These are phyloP conservation scores for Symbiodinium natans DNA, from an alignment of 73 alveolate species.

Conservation along the genomic window DNA sequence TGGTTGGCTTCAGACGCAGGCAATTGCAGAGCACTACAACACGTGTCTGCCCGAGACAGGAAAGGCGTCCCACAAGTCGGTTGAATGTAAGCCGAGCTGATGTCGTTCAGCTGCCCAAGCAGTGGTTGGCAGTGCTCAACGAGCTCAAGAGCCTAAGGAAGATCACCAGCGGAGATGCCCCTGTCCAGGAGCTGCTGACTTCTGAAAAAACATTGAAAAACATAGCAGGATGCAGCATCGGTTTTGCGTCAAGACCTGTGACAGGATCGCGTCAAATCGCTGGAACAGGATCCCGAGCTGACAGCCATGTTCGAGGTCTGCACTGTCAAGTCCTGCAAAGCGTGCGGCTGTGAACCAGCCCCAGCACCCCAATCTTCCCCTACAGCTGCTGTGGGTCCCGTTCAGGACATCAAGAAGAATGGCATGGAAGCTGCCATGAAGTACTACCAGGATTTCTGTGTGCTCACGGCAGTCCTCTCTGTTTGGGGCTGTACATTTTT, in stretches of 20 bases:
- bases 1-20: conserved; percentile 91
- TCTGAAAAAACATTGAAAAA: neutral
- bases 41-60: neutral
- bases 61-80: too few relatives aligned
- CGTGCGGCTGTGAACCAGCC: neutral
- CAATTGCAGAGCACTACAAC: conserved; percentile 92
- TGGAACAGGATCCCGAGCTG: conserved; percentile 77
- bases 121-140: too few relatives aligned
- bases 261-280: conserved; percentile 32
- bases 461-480: neutral
- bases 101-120: too few relatives aligned
- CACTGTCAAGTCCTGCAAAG: neutral
- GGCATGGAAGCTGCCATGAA: conserved; percentile 92
- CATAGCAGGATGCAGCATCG: too few relatives aligned
- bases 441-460: conserved; percentile 62
- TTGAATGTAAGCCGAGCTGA: too few relatives aligned
- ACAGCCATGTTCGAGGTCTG: conserved; percentile 66
- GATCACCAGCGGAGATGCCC: conserved; percentile 69
- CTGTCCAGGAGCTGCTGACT: conserved; percentile 36
- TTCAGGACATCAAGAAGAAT: conserved; percentile 65
- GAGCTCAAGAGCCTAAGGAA: conserved; percentile 12
- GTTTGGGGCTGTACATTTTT: neutral
- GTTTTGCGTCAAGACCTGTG: neutral
- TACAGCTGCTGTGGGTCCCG: too few relatives aligned
- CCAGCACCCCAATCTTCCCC: neutral